phyloP scores from a whole-genome alignment of 306 rosid species.

The Dalbergia oliveri region DNA sequence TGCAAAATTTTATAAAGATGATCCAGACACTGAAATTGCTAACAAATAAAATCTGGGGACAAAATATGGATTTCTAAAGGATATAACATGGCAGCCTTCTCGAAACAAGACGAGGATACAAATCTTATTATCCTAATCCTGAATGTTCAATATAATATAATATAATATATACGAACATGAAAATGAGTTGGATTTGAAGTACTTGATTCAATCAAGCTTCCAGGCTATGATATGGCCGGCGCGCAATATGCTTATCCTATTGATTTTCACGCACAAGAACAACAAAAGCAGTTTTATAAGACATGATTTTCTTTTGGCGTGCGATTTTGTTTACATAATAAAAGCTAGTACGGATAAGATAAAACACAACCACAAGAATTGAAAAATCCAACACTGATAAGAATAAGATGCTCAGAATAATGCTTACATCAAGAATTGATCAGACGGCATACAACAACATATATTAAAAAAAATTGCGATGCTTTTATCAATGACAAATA shows the following conservation, averaged over 20 bases:
- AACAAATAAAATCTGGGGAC: too few species aligned
- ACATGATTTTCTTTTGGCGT: too few species aligned
- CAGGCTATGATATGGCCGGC: slow-evolving; percentile 17
- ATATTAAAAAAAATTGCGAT: slow-evolving; percentile 36
- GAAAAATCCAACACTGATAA: background rate
- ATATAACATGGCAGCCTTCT: background rate
- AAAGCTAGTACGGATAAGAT: background rate
- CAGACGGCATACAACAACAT: slow-evolving; percentile 21
- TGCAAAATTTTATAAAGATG: too few species aligned
- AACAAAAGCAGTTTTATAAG: background rate
- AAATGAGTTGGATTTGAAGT: slow-evolving; percentile 1
- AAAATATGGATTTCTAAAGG: too few species aligned
- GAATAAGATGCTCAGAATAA: slow-evolving; percentile 14
- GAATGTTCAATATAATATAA: background rate
- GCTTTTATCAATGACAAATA: slow-evolving; percentile 50
- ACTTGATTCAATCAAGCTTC: slow-evolving; percentile 28
- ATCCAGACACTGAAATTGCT: too few species aligned
- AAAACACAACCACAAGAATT: slow-evolving; percentile 20
- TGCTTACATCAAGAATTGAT: background rate
- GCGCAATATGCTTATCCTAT: background rate
- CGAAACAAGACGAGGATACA: background rate
- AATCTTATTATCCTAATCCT: background rate
- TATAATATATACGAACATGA: background rate
- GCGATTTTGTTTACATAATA: background rate
- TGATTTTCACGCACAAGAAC: slow-evolving; percentile 4